phyloP scores from a whole-genome alignment of 2,329 filamentous ascomycete species.

The Cladophialophora chaetospira region DNA sequence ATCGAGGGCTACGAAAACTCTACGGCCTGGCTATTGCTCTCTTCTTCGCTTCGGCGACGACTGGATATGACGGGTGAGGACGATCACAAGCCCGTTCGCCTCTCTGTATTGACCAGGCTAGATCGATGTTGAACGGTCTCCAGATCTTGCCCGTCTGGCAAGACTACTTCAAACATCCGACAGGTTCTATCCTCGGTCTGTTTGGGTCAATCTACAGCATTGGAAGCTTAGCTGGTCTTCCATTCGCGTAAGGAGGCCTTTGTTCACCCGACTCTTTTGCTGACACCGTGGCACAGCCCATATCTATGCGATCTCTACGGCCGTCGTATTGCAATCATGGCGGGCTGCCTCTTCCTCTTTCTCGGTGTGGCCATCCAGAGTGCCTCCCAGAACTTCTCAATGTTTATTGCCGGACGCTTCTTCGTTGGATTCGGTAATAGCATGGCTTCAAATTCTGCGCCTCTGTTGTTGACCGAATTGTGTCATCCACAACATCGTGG shows the following conservation, averaged over 20 bases:
- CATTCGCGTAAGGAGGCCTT: constrained; percentile 9
- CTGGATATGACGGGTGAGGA: constrained; percentile 60
- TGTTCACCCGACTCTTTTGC: background rate
- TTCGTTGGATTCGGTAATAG: constrained; percentile 64
- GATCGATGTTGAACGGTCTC: constrained; percentile 27
- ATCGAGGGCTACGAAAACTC: constrained; percentile 59
- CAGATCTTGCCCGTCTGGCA: constrained; percentile 23
- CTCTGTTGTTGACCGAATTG: constrained; percentile 47
- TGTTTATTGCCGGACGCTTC: constrained; percentile 63
- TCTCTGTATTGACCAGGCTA: constrained; percentile 37
- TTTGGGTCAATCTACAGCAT: constrained; percentile 18
- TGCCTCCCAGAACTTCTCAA: constrained; percentile 32
- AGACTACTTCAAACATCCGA: constrained; percentile 27
- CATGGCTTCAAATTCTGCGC: constrained; percentile 25
- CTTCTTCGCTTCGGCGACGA: constrained; percentile 58
- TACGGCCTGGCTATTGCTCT: constrained; percentile 58
- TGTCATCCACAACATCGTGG: constrained; percentile 53
- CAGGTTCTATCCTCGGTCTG: constrained; percentile 18
- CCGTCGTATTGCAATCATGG: constrained; percentile 23
- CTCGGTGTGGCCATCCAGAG: constrained; percentile 35
- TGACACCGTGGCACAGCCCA: too few species aligned
- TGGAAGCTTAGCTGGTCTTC: constrained; percentile 15
- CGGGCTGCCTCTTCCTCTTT: constrained; percentile 25
- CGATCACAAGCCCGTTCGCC: background rate
- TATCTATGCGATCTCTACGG: constrained; percentile 9